These are phyloP conservation scores for Euphorbia tirucalli DNA, from an alignment of 345 rosid species.

Conservation along the genomic window DNA sequence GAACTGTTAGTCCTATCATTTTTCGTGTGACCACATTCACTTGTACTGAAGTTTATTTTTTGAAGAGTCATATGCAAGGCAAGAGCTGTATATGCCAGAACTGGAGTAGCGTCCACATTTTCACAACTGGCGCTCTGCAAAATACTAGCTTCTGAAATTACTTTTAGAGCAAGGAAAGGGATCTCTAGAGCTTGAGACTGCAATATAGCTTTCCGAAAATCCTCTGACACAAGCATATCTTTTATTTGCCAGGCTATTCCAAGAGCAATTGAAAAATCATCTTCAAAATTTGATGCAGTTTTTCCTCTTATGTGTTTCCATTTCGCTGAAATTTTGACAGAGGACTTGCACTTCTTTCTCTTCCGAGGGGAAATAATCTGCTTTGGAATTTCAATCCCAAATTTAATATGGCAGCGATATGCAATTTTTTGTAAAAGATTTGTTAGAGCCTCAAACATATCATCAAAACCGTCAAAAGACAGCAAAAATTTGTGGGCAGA, in stretches of 20 bases:
- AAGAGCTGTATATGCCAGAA: constrained; percentile 68
- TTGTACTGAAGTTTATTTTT: constrained; percentile 21
- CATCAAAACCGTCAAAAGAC: constrained; percentile 46
- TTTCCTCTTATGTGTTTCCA: constrained; percentile 57
- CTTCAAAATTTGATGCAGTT: constrained; percentile 50
- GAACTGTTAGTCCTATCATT: constrained; percentile 24
- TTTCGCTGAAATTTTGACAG: constrained; percentile 46
- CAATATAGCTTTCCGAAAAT: constrained; percentile 48
- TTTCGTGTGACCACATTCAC: constrained; percentile 24
- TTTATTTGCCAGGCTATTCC: constrained; percentile 94
- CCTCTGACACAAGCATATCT: constrained; percentile 57
- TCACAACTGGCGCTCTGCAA: constrained; percentile 45
- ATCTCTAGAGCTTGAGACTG: constrained; percentile 55
- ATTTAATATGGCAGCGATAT: constrained; percentile 71
- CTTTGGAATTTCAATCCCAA: constrained; percentile 58
- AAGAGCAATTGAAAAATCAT: constrained; percentile 61
- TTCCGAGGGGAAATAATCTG: constrained; percentile 36
- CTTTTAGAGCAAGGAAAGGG: constrained; percentile 52
- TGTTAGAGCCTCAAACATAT: constrained; percentile 56
- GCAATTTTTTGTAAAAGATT: constrained; percentile 61
- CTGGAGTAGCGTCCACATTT: constrained; percentile 63
- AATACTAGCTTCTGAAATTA: constrained; percentile 72
- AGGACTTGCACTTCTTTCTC: constrained; percentile 56
- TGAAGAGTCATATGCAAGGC: constrained; percentile 56
- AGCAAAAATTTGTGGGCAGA: constrained; percentile 73